Evolutionary conservation across 176 grass and related monocot species (phyloP), one percentile per base, ranked within the genome.

Genomic region (Eremochloa ophiuroides): DNA sequence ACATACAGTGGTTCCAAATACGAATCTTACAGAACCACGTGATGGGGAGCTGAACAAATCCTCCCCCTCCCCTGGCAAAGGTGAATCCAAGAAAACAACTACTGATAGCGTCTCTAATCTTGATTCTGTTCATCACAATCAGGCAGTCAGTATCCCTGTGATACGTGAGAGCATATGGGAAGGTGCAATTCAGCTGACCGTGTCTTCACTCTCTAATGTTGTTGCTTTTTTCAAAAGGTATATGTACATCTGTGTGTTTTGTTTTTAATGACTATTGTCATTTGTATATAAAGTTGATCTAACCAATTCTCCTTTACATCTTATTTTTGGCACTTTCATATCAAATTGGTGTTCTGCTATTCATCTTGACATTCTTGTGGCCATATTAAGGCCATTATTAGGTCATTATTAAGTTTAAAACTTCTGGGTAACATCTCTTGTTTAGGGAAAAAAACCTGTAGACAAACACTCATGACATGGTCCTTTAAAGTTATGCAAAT

Each of bases 161-260:
- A 78, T 86, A 73, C 83, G 73, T 26, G 95, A 95, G 69, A 91
- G 82, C 81, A 93, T 99, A 85, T 99, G 96, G 96, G 96, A 99
- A 83, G 96, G 96, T 65, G 89, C 86, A 81, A 93, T 99, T 81
- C 96, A 99, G 39, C 76, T 99, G 50, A 95, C 85, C 65, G 59
- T 99, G 71, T 93, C 96, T 37, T 87, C 96, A 27, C 65, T 95
- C 38, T 87, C 95, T 53, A 94, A 88, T 89, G 92, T 93, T 12
- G 83, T 88, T 85, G 91, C 89, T 62, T 73, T 91, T 62, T 99
- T 88, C 75, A 99, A 90, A 93, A 99, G 96, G 96, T 95, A 75
- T 83, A 41, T 68, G 69, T 65, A 82, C 25, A 2, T 74, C 40
- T 60, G 16, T 11, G 34, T 27, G 22, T 63, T 72, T 82, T 39